These are phyloP conservation scores for Golubevia pallescens DNA, from an alignment of 1,284 basidiomycete genomes.

Conservation along the genomic window DNA sequence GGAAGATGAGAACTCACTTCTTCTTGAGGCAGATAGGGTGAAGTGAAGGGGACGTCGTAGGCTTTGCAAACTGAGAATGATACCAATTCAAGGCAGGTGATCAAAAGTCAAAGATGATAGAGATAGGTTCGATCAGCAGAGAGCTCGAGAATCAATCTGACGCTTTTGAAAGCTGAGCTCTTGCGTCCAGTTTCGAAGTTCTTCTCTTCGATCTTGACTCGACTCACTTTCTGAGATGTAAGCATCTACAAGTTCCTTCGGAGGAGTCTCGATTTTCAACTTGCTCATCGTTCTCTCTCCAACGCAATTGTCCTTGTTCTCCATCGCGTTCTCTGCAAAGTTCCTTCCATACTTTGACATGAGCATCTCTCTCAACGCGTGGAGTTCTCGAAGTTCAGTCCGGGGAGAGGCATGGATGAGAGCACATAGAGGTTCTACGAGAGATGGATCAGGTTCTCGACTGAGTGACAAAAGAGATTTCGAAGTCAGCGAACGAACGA, in stretches of 20 bases:
- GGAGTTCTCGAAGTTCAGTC: slow-evolving; percentile 52
- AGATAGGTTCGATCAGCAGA: too few relatives aligned
- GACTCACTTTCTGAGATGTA: slow-evolving; percentile 11
- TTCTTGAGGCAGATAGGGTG: not conserved
- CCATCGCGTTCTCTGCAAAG: slow-evolving; percentile 36
- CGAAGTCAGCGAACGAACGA: too few relatives aligned
- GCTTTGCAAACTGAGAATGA: slow-evolving; percentile 36
- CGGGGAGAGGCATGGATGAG: slow-evolving; percentile 54
- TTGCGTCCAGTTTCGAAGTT: too few relatives aligned
- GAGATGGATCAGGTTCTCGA: slow-evolving; percentile 33
- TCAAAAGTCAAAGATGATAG: too few relatives aligned
- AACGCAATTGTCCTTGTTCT: slow-evolving; percentile 44
- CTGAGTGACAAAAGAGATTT: slow-evolving; percentile 1
- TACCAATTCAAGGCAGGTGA: too few relatives aligned
- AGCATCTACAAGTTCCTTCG: slow-evolving; percentile 38
- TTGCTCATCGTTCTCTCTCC: slow-evolving; percentile 40
- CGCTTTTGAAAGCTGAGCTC: too few relatives aligned
- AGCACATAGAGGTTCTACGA: slow-evolving; percentile 31
- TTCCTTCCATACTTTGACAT: slow-evolving; percentile 39
- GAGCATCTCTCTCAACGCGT: slow-evolving; percentile 47
- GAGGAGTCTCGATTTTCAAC: slow-evolving; percentile 34
- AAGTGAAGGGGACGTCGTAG: slow-evolving; percentile 39
- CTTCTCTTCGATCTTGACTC: not conserved
- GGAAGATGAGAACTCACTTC: not conserved
- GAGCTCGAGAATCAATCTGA: too few relatives aligned